Conservation (phyloP, 1,284 basidiomycete genomes). For the Sporisorium graminicola region DNA sequence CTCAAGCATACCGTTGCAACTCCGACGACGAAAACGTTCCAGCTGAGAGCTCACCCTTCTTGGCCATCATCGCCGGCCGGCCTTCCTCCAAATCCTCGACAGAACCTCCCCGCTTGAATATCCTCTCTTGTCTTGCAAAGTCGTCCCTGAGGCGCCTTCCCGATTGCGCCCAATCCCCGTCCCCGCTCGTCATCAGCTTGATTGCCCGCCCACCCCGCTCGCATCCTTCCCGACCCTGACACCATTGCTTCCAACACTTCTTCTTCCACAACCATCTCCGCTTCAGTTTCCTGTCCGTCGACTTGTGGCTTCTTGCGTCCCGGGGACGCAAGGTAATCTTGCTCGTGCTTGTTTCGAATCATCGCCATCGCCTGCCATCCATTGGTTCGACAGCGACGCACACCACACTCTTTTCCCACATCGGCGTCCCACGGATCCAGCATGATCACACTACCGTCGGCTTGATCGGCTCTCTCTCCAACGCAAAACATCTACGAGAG, state of each 20-base stretch:
- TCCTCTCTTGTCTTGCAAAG: not conserved
- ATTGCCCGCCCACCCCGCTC: not conserved
- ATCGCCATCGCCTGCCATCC: not conserved
- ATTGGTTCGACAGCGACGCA: not conserved
- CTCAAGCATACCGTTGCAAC: slow-evolving; percentile 15
- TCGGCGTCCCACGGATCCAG: not conserved
- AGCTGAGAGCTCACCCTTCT: not conserved
- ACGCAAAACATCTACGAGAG: not conserved
- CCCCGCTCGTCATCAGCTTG: slow-evolving; percentile 4
- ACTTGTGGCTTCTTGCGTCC: slow-evolving; percentile 3
- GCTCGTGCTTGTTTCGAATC: not conserved
- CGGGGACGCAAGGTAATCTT: slow-evolving; percentile 5
- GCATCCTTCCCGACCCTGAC: not conserved
- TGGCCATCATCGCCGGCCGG: slow-evolving; percentile 5
- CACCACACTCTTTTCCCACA: not conserved
- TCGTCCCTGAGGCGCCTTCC: not conserved
- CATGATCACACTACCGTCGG: slow-evolving; percentile 4
- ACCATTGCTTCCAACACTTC: not conserved
- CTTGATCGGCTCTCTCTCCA: slow-evolving; percentile 2
- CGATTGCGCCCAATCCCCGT: not conserved
- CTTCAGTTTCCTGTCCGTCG: not conserved
- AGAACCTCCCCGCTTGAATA: too few relatives aligned
- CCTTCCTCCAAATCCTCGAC: not conserved
- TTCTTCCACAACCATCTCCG: not conserved
- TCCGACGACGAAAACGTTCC: slow-evolving; percentile 28